Evolutionary conservation across 768 basidiomycete species (phyloP).

Genomic region (Lactarius indigo): DNA sequence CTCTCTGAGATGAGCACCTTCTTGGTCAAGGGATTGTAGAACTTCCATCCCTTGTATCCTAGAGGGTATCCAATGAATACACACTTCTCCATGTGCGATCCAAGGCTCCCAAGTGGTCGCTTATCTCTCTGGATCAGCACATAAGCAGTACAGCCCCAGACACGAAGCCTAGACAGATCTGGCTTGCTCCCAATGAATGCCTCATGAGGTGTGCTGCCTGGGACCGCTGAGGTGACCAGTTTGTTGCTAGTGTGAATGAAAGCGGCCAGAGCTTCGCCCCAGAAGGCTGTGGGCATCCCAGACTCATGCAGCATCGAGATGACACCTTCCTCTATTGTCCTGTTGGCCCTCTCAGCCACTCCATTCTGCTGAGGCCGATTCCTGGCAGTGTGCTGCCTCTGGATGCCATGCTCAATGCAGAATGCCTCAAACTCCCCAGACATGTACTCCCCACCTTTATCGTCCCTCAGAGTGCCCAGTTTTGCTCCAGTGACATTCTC

Average conservation of each 20-base stretch:
- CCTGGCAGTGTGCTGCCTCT: slow-evolving; percentile 21
- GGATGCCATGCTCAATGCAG: slow-evolving; percentile 25
- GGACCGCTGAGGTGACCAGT: not conserved
- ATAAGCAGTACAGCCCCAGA: not conserved
- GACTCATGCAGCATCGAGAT: not conserved
- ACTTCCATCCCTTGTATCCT: slow-evolving; percentile 35
- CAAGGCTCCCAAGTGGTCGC: slow-evolving; percentile 22
- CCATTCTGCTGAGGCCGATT: slow-evolving; percentile 39
- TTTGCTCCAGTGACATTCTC: slow-evolving; percentile 29
- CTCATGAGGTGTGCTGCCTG: not conserved
- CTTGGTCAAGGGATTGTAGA: slow-evolving; percentile 29
- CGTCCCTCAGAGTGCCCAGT: slow-evolving; percentile 23
- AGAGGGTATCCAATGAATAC: slow-evolving; percentile 38
- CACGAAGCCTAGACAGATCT: not conserved
- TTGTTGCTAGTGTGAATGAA: not conserved
- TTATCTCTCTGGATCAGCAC: slow-evolving; percentile 2
- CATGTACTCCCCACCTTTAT: slow-evolving; percentile 31
- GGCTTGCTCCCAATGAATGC: not conserved
- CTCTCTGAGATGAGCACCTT: slow-evolving; percentile 16
- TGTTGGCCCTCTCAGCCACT: slow-evolving; percentile 40
- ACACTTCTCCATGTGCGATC: slow-evolving; percentile 33
- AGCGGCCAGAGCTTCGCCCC: not conserved
- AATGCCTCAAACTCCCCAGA: slow-evolving; percentile 20
- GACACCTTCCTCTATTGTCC: slow-evolving; percentile 21
- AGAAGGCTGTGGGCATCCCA: not conserved